Evolutionary conservation across 1,284 basidiomycete species (phyloP), one percentile per base, ranked within the genome.

Genomic region (Tranzscheliella williamsii): DNA sequence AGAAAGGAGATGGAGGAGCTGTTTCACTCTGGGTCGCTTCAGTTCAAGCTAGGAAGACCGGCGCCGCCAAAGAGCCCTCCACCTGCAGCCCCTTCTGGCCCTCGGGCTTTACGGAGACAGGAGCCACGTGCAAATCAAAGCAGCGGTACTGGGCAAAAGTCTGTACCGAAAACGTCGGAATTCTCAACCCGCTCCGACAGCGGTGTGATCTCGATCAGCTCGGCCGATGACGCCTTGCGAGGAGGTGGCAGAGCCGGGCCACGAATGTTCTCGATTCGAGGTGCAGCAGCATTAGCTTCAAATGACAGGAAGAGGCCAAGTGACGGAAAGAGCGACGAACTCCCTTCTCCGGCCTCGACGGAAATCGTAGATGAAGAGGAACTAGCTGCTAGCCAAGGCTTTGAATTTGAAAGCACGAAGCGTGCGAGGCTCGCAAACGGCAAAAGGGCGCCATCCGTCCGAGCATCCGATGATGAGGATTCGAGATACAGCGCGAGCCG

Each of bases 21-120:
- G 13, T 87, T 87, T 69, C 83, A 87, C 52, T 81, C 81, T 38
- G 79, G 83, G 38, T 78, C 79, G 1, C 73, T 91, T 40, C 89
- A 91, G 63, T 78, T 81, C 22, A 79, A 86, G 30, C 78, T 89
- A 3, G 84, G 61, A 4, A 47, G 47, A 17, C 61, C 61, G 5
- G 48, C 61, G 20, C 55, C 60, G 15, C 53, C 60, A 3, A 49
- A 39, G 33, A 56, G 53, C 27, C 60, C 60, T 7, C 60, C 54
- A n/a, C 60, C 60, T 12, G 60, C 53, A 6, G 36, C 42, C n/a
- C 38, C 50, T 11, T 43, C 45, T 3, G 36, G 26, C 9, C 47
- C 52, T 2, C 41, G 41, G 20, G 11, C 32, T 8, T 20, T 35
- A 24, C 36, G 32, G 18, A n/a, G n/a, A n/a, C n/a, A n/a, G n/a